Base-by-base conservation (phyloP, 257 asterid species). In the Solanum rostratum region DNA sequence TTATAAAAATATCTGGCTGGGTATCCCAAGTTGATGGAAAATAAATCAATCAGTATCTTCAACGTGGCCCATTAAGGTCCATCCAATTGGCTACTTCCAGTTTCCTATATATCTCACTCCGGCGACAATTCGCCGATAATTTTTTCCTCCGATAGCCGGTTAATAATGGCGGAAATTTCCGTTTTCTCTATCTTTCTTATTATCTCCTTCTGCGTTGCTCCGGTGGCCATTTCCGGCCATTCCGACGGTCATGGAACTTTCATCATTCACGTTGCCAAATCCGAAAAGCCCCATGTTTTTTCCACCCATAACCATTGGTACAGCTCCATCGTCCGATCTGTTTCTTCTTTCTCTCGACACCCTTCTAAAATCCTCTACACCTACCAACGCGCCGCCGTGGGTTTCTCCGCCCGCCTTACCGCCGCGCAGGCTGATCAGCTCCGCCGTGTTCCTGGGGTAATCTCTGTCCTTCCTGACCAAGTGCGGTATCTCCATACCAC, bases 231-330 rank as follows among this genome's bases (percentile, higher is more conserved):
- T 15, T 86, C 90, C 55, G 11, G 62, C 70, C 84, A 93, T 37
- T 80, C 92, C 82, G 92, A 88, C 49, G 89, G 29, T 24, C 93
- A 85, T 37, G 88, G 89, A 52, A 95, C 98, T 55, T 96, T 90
- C 92, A 96, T 96, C 88, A 86, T 96, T 90, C 97, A 95, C 88
- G 92, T 96, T 9, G 85, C 94, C 53, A 88, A 89, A 87, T 86
- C 94, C 9, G 88, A 89, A 1, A 96, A 93, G 88, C 98, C 99
- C 0, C 88, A 37, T 37, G 20, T 81, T 69, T 94, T 90, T 92
- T 70, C 98, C 84, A 81, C 96, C 37, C 98, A 95, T 87, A 94
- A 73, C 88, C 91, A 91, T 87, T 92, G 97, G 97, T 96, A 93
- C 89, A 57, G 94, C 84, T 89, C 89, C 88, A 92, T 96, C 87